Evolutionary conservation across 495 filamentous ascomycete genomes (phyloP).

Genomic region (Talaromyces stipitatus): DNA sequence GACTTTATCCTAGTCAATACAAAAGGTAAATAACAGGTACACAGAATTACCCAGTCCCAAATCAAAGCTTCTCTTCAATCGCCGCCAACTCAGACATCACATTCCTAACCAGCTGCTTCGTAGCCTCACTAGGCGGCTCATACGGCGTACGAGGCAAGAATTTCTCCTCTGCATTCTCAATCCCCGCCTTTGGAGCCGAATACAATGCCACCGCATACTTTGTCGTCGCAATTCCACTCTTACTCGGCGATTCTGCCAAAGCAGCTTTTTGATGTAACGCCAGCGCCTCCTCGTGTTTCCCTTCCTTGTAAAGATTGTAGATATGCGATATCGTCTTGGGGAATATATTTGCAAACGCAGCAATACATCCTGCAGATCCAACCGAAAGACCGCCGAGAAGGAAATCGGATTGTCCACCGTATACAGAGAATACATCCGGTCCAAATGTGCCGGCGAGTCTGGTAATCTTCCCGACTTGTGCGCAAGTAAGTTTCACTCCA

Average conservation of each 20-base stretch:
- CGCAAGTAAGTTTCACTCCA: conserved; percentile 65
- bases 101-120: conserved; percentile 37
- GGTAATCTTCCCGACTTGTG: conserved; percentile 59
- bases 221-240: conserved; percentile 53
- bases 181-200: conserved; percentile 47
- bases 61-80: conserved; percentile 32
- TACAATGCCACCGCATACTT: conserved; percentile 56
- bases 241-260: conserved; percentile 47
- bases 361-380: conserved; percentile 56
- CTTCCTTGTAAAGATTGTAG: conserved; percentile 44
- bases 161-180: conserved; percentile 46
- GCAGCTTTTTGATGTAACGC: conserved; percentile 46
- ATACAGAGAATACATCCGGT: conserved; percentile 50
- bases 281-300: conserved; percentile 45
- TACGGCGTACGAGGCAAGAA: conserved; percentile 54
- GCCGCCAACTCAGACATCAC: conserved; percentile 41
- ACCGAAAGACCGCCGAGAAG: conserved; percentile 45
- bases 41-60: too few species aligned
- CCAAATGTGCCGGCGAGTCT: conserved; percentile 48
- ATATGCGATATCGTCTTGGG: conserved; percentile 46
- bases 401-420: conserved; percentile 66
- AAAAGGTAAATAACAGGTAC: too few species aligned
- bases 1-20: too few species aligned
- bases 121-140: conserved; percentile 36
- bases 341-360: conserved; percentile 60